Conservation (phyloP, 441 rosid species). For the Populus hybrid region DNA sequence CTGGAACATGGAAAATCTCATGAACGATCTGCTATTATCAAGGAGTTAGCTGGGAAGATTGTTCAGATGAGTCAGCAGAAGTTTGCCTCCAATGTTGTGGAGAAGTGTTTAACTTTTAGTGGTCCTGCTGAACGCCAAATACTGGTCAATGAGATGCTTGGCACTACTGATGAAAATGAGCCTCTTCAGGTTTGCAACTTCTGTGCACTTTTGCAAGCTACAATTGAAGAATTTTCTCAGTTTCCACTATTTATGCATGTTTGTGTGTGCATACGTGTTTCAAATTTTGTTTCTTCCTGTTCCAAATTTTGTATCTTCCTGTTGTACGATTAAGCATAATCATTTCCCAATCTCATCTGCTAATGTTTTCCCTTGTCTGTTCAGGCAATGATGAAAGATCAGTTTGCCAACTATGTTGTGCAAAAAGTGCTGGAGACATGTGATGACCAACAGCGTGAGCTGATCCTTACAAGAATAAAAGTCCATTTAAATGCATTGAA, state of each 20-base stretch:
- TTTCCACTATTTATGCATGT: background rate
- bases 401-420: slow-evolving; percentile 93
- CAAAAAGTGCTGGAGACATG: slow-evolving; percentile 95
- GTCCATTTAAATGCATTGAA: slow-evolving; percentile 90
- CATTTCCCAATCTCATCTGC: background rate
- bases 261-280: too few species aligned
- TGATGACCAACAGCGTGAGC: slow-evolving; percentile 89
- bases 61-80: slow-evolving; percentile 86
- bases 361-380: background rate
- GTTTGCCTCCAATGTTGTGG: slow-evolving; percentile 74
- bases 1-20: slow-evolving; percentile 72
- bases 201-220: background rate
- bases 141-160: slow-evolving; percentile 80
- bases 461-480: slow-evolving; percentile 84
- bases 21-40: slow-evolving; percentile 60
- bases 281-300: background rate
- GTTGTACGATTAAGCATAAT: background rate
- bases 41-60: slow-evolving; percentile 62
- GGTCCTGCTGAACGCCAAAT: slow-evolving; percentile 53
- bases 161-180: slow-evolving; percentile 73
- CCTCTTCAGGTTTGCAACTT: slow-evolving; percentile 62
- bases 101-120: slow-evolving; percentile 71
- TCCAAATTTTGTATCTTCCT: background rate
- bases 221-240: background rate
- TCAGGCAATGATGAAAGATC: slow-evolving; percentile 99